Evolutionary conservation across 306 rosid species (phyloP).

Genomic region (Gynostemma pentaphyllum): DNA sequence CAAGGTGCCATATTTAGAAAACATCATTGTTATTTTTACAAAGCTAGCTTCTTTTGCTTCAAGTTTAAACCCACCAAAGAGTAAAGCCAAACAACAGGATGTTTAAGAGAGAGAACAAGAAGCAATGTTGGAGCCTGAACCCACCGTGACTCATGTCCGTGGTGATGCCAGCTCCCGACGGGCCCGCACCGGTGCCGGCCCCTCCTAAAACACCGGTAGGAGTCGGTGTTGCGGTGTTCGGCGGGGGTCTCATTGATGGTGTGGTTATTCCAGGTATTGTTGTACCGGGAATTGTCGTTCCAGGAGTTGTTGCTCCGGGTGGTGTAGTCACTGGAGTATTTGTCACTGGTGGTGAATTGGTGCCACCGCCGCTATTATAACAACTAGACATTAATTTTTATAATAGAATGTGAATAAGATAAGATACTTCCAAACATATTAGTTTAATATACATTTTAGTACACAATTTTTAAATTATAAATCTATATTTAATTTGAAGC

Average conservation of each 20-base stretch:
- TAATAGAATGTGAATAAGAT: too few species aligned
- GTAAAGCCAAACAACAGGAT: conserved; percentile 17
- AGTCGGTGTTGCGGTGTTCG: conserved; percentile 14
- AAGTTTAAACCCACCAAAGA: conserved; percentile 45
- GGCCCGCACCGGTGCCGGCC: conserved; percentile 52
- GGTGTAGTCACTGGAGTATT: conserved; percentile 13
- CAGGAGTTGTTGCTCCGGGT: conserved; percentile 16
- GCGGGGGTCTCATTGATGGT: neutral
- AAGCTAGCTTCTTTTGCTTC: neutral
- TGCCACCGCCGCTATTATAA: conserved; percentile 27
- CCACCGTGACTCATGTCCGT: conserved; percentile 57
- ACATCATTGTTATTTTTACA: too few species aligned
- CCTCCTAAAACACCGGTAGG: conserved; percentile 67
- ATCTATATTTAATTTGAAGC: too few species aligned
- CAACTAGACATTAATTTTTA: neutral
- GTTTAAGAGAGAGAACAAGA: conserved; percentile 20
- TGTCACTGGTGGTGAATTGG: conserved; percentile 24
- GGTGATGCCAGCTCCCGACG: conserved; percentile 56
- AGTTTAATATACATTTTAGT: too few species aligned
- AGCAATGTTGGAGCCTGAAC: conserved; percentile 14
- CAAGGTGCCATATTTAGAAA: too few species aligned
- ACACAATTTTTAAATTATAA: too few species aligned
- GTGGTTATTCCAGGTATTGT: conserved; percentile 14
- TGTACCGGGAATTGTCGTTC: conserved; percentile 12
- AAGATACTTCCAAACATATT: too few species aligned